These are phyloP conservation scores for Aspergillus piperis DNA, from an alignment of 2,329 filamentous ascomycete genomes.

Conservation along the genomic window DNA sequence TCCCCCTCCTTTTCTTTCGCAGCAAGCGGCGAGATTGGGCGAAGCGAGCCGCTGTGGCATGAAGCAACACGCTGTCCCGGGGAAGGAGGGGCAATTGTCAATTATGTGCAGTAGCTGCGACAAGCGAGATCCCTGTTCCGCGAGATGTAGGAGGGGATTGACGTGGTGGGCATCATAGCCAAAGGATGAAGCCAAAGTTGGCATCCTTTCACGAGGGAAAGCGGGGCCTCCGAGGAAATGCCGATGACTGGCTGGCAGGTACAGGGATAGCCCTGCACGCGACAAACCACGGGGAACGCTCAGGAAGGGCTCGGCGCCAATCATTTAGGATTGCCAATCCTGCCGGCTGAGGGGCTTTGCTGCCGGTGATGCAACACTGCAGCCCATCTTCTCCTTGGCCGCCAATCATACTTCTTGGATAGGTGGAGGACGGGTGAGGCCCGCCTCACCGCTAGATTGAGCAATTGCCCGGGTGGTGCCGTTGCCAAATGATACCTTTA, in stretches of 20 bases:
- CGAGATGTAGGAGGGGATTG: slow-evolving; percentile 17
- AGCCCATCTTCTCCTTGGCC: not conserved
- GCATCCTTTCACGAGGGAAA: slow-evolving; percentile 18
- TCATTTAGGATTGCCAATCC: slow-evolving; percentile 15
- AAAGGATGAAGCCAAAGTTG: slow-evolving; percentile 16
- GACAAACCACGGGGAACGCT: slow-evolving; percentile 6
- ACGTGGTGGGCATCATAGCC: slow-evolving; percentile 23
- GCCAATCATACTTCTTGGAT: slow-evolving; percentile 5
- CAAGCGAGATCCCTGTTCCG: slow-evolving; percentile 18
- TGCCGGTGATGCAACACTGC: slow-evolving; percentile 15
- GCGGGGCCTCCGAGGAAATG: slow-evolving; percentile 12
- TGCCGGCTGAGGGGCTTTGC: not conserved
- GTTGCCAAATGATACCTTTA: slow-evolving; percentile 1
- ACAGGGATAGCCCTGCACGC: slow-evolving; percentile 10
- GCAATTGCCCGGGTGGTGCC: slow-evolving; percentile 16
- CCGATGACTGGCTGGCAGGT: slow-evolving; percentile 5
- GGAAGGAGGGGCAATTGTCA: slow-evolving; percentile 6
- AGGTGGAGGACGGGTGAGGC: not conserved
- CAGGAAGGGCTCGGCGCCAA: slow-evolving; percentile 11
- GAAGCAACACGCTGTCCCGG: not conserved
- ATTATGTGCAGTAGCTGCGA: slow-evolving; percentile 6
- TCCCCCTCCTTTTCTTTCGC: slow-evolving; percentile 1
- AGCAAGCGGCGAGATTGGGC: not conserved
- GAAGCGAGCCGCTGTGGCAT: not conserved
- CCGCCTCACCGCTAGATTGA: slow-evolving; percentile 25